Conservation (phyloP, 257 asterid species). For the Ligustrum vulgare region DNA sequence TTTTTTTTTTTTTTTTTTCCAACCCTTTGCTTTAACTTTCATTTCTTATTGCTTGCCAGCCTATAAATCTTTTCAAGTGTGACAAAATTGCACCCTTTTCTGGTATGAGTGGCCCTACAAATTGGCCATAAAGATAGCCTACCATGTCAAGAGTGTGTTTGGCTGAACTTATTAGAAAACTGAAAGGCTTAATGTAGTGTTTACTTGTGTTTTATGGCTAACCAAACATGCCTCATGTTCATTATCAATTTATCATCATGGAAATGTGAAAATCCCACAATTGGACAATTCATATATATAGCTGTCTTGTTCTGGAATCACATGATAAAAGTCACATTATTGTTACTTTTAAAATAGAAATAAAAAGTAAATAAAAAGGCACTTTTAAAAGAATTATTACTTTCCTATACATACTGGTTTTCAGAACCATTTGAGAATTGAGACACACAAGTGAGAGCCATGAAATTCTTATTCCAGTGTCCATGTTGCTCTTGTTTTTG, state of each 20-base stretch:
- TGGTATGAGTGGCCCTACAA: neutral
- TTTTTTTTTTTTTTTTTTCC: neutral
- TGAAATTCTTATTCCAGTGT: constrained; percentile 84
- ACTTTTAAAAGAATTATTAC: neutral
- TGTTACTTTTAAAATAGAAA: neutral
- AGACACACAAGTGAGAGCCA: constrained; percentile 18
- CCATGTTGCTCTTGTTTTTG: constrained; percentile 85
- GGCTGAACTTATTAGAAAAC: neutral
- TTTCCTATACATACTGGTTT: constrained; percentile 22
- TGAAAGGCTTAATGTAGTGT: too few species aligned
- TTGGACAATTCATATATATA: too few species aligned
- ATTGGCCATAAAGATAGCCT: neutral
- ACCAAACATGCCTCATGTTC: neutral
- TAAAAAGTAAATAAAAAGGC: neutral
- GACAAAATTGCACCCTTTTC: constrained; percentile 8
- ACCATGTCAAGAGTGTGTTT: neutral
- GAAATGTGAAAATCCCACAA: neutral
- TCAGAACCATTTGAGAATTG: constrained; percentile 3
- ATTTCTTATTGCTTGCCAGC: constrained; percentile 2
- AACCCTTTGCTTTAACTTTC: neutral
- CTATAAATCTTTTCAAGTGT: neutral
- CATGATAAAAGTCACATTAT: neutral
- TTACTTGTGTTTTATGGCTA: neutral
- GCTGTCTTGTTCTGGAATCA: neutral
- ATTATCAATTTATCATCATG: constrained; percentile 24